phyloP scores from a whole-genome alignment of 164 flowering plant species.

The Vitis cinerea region DNA sequence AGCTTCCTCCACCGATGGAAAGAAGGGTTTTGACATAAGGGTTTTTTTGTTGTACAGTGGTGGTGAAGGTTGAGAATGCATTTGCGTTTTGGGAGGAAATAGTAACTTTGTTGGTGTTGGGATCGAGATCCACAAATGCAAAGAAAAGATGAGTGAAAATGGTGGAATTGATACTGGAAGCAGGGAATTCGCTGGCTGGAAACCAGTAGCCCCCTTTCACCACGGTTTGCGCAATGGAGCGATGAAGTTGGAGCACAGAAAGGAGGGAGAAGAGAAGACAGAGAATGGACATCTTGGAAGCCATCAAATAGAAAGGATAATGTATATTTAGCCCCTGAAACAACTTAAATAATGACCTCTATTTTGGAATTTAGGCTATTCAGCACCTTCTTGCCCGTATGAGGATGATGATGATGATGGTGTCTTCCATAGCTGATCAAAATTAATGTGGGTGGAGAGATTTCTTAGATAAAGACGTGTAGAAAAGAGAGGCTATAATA shows the following conservation, averaged over 20 bases:
- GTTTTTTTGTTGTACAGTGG: constrained; percentile 27
- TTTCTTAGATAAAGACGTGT: too few relatives aligned
- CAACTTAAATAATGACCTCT: too few relatives aligned
- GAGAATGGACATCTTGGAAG: constrained; percentile 1
- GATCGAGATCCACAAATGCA: constrained; percentile 35
- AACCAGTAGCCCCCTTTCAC: constrained; percentile 23
- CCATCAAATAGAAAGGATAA: constrained; percentile 3
- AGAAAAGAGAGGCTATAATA: too few relatives aligned
- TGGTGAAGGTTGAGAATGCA: constrained; percentile 36
- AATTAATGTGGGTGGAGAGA: too few relatives aligned
- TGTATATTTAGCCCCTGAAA: too few relatives aligned
- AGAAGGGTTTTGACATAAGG: constrained; percentile 37
- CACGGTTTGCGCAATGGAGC: constrained; percentile 5
- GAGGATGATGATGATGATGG: too few relatives aligned
- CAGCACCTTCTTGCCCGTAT: too few relatives aligned
- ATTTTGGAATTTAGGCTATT: too few relatives aligned
- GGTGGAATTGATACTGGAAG: constrained; percentile 9
- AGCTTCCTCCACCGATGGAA: constrained; percentile 34
- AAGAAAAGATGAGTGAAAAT: constrained; percentile 53
- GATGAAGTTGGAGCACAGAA: constrained; percentile 8
- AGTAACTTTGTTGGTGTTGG: constrained; percentile 21
- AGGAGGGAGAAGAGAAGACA: neutral
- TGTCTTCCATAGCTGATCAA: too few relatives aligned
- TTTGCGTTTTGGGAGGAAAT: constrained; percentile 18
- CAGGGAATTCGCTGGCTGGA: constrained; percentile 5